Evolutionary conservation across 805 yeast species (phyloP).

Genomic region (Saccharomyces cerevisiae): DNA sequence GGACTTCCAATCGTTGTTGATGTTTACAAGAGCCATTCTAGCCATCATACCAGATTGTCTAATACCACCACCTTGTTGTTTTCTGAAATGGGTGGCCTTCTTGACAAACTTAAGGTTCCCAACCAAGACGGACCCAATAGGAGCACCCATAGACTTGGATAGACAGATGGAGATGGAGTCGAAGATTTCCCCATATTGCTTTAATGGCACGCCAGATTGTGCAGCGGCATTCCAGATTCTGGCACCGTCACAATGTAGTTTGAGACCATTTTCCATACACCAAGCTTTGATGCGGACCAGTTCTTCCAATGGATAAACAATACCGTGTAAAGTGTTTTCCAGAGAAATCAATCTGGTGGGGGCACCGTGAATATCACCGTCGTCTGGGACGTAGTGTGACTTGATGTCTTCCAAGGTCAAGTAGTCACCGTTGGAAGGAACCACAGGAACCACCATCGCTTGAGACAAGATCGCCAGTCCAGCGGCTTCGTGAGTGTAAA

Average conservation of each 20-base stretch:
- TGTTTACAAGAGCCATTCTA: conserved; percentile 71
- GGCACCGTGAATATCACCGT: conserved; percentile 79
- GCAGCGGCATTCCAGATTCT: conserved; percentile 85
- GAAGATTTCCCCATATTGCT: conserved; percentile 65
- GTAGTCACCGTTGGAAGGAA: conserved; percentile 67
- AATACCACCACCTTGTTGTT: conserved; percentile 90
- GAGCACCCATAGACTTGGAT: conserved; percentile 88
- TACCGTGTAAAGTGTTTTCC: conserved; percentile 85
- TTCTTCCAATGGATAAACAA: conserved; percentile 73
- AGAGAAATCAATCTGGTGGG: conserved; percentile 79
- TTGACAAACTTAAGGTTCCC: conserved; percentile 51
- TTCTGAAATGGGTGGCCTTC: conserved; percentile 77
- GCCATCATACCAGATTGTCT: conserved; percentile 81
- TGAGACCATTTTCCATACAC: conserved; percentile 51
- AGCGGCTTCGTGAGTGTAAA: conserved; percentile 79
- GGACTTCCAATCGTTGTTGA: conserved; percentile 62
- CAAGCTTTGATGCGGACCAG: conserved; percentile 60
- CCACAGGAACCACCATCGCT: conserved; percentile 83
- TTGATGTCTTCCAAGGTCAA: conserved; percentile 74
- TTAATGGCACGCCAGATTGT: conserved; percentile 52
- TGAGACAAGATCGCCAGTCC: conserved; percentile 84
- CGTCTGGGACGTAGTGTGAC: conserved; percentile 54
- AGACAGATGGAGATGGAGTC: conserved; percentile 87
- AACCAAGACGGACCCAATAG: conserved; percentile 82
- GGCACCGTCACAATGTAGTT: conserved; percentile 90